Evolutionary conservation across 176 grass and related monocot genomes (phyloP).

Genomic region (Oropetium thomaeum): DNA sequence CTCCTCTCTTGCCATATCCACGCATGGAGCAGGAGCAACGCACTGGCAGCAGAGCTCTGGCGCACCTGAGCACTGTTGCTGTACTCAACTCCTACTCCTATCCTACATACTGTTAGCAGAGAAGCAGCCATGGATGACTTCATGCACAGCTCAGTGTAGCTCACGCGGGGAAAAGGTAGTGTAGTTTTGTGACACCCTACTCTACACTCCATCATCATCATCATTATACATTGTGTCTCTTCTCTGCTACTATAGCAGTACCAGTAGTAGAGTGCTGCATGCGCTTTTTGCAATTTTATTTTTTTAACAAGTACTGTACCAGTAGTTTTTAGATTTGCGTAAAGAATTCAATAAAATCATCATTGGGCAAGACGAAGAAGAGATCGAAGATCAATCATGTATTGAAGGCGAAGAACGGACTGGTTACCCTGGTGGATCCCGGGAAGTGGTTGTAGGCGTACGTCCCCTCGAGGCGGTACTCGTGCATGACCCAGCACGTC

Average conservation of each 20-base stretch:
- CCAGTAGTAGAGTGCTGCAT: no score
- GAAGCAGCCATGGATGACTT: neutral
- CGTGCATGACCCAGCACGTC: conserved; percentile 97
- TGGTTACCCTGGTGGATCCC: conserved; percentile 58
- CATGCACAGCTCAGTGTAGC: neutral
- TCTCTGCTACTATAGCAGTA: no score
- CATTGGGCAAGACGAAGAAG: no score
- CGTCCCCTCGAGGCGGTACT: conserved; percentile 76
- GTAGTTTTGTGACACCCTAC: neutral
- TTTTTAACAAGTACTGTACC: no score
- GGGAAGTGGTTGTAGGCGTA: conserved; percentile 71
- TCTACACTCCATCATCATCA: conserved; percentile 2
- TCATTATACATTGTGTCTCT: conserved; percentile 2
- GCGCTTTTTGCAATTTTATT: no score
- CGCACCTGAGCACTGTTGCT: neutral
- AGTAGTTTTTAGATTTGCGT: no score
- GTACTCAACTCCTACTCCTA: neutral
- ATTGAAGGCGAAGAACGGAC: neutral
- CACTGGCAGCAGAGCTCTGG: neutral
- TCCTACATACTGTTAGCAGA: neutral
- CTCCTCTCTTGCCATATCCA: conserved; percentile 32
- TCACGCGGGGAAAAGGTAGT: neutral
- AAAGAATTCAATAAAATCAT: neutral
- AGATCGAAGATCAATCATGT: no score
- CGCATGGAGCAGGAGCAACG: neutral